Evolutionary conservation across 2,329 filamentous ascomycete genomes (phyloP).

Genomic region (Botrytis tulipae): DNA sequence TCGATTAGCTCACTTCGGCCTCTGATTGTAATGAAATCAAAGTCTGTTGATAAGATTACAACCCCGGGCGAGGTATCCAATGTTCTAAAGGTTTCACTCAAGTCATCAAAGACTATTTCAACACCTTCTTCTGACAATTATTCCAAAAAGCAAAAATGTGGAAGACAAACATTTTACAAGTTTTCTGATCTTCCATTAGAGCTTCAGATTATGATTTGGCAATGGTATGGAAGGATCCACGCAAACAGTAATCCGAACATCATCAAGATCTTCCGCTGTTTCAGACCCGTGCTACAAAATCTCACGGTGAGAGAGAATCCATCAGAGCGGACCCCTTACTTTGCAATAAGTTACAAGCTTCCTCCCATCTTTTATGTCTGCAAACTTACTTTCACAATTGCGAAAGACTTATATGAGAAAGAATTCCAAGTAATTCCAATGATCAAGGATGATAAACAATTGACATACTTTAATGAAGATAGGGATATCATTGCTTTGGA

Average conservation of each 20-base stretch:
- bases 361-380: background rate
- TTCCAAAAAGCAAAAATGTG: background rate
- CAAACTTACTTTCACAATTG: background rate
- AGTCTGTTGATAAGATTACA: too few species aligned
- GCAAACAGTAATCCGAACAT: background rate
- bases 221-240: conserved; percentile 1
- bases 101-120: background rate
- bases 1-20: background rate
- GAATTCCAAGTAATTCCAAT: background rate
- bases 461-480: conserved; percentile 3
- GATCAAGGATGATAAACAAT: background rate
- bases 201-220: background rate
- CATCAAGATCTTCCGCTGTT: background rate
- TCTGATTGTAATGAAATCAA: too few species aligned
- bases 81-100: background rate
- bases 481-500: background rate
- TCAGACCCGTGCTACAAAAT: too few species aligned
- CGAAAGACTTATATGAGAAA: background rate
- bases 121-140: background rate
- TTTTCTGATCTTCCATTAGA: background rate
- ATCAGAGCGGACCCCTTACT: background rate
- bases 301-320: background rate
- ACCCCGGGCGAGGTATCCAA: background rate
- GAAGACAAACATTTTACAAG: background rate
- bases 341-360: background rate